These are phyloP conservation scores for Diplocarpon rosae DNA, from an alignment of 2,329 filamentous ascomycete species.

Conservation along the genomic window DNA sequence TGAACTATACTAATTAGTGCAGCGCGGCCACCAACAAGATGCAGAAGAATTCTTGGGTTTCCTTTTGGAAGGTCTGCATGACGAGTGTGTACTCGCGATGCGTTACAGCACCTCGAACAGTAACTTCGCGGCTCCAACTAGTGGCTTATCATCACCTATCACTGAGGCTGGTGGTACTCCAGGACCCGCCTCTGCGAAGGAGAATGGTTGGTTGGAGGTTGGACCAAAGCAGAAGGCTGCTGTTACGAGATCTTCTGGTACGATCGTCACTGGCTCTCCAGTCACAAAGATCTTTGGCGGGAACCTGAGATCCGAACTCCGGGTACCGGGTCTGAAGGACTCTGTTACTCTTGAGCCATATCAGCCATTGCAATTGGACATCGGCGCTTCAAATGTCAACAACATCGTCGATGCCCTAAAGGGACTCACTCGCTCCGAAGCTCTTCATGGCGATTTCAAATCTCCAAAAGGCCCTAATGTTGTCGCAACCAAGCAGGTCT, in stretches of 20 bases:
- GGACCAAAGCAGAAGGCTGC: constrained; percentile 82
- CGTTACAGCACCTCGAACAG: constrained; percentile 26
- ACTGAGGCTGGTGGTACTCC: constrained; percentile 29
- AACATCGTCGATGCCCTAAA: constrained; percentile 90
- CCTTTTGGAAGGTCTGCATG: constrained; percentile 81
- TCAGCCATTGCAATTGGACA: constrained; percentile 89
- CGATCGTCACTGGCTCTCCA: constrained; percentile 64
- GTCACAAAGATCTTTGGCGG: constrained; percentile 93
- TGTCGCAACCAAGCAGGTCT: constrained; percentile 82
- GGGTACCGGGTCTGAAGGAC: constrained; percentile 74
- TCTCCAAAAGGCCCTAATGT: constrained; percentile 66
- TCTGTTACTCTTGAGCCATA: constrained; percentile 91
- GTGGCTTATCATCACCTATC: constrained; percentile 32
- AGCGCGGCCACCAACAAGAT: constrained; percentile 94
- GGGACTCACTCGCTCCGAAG: constrained; percentile 72
- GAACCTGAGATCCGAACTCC: constrained; percentile 78
- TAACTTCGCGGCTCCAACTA: constrained; percentile 33
- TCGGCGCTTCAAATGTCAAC: constrained; percentile 73
- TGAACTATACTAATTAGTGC: constrained; percentile 14
- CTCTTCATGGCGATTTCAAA: constrained; percentile 73
- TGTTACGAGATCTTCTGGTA: constrained; percentile 75
- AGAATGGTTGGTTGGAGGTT: constrained; percentile 85
- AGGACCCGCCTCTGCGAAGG: constrained; percentile 30
- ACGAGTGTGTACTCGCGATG: constrained; percentile 78
- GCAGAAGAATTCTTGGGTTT: constrained; percentile 95